Evolutionary conservation across 2,329 filamentous ascomycete species (phyloP), one percentile per base, ranked within the genome.

Genomic region (Calonectria multiphialidica): DNA sequence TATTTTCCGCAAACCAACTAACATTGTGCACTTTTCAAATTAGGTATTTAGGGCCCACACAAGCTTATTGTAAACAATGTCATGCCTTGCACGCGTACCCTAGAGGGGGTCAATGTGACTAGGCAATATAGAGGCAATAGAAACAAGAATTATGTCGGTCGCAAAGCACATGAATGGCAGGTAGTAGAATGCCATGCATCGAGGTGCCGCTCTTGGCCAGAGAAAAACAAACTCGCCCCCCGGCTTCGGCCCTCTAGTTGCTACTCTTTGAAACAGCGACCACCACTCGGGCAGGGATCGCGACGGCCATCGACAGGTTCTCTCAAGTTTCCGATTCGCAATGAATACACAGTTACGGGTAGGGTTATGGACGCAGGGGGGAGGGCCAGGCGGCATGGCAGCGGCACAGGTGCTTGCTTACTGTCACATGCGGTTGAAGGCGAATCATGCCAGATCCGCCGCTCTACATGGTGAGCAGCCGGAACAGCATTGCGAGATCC

Each of bases 181-280:
- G 53, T 59, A 59, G 53, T 59, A 59, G n/a, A 59, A 23, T 23
- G 21, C n/a, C n/a, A 47, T 47, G 44, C 44, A 23, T 18, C 35
- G 13, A 40, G 2, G 10, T 23, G 53, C 35, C 30, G 33, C 33
- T 59, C 53, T 37, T 23, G 53, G 33, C 53, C 35, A 59, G 21
- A 59, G 35, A 59, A 37, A 35, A 37, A 37, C 13, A 15, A 33
- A 40, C 18, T 3, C 16, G 33, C 53, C 16, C 53, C 18, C 53
- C 53, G 53, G 35, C 33, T 33, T 40, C 53, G 35, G 33, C 33
- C 23, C 23, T 59, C 35, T 25, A 37, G 21, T 15, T 59, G 35
- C 53, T 59, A 59, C 53, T 59, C 53, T 59, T 59, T 59, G 53
- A 59, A 59, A 59, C 53, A 23, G 21, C 53, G 35, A 37, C 53